Evolutionary conservation across 169 alveolate genomes (phyloP).

Genomic region (Babesia sp.): DNA sequence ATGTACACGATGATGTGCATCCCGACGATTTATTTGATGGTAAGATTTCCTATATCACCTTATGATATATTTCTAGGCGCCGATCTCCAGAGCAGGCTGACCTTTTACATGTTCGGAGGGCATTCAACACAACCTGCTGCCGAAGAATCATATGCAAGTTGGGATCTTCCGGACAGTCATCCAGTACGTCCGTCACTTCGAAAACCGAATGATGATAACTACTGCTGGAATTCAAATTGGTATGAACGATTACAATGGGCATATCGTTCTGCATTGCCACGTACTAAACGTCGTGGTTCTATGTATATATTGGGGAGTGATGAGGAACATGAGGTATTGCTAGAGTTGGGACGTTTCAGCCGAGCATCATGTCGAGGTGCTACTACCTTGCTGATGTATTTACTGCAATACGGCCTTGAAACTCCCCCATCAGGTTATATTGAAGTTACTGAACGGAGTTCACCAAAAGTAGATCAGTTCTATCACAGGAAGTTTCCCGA

Average conservation of each 20-base stretch:
- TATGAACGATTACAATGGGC: conserved; percentile 59
- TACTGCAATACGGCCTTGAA: conserved; percentile 22
- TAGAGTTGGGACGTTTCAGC: conserved; percentile 55
- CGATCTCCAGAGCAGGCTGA: conserved; percentile 3
- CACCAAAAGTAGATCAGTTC: conserved; percentile 31
- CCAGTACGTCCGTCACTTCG: conserved; percentile 32
- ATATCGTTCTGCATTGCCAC: conserved; percentile 34
- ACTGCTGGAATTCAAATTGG: conserved; percentile 54
- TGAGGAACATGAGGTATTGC: conserved; percentile 38
- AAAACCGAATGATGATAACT: conserved; percentile 32
- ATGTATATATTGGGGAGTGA: conserved; percentile 40
- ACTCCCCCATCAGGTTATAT: conserved; percentile 23
- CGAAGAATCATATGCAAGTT: conserved; percentile 28
- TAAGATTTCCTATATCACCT: not conserved
- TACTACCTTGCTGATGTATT: conserved; percentile 17
- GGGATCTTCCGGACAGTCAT: conserved; percentile 60
- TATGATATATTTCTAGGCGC: conserved; percentile 3
- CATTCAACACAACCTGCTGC: not conserved
- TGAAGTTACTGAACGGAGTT: conserved; percentile 6
- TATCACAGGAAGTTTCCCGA: conserved; percentile 45
- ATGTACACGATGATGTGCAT: conserved; percentile 27
- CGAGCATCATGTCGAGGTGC: conserved; percentile 24
- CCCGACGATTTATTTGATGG: conserved; percentile 39
- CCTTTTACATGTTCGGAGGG: conserved; percentile 28
- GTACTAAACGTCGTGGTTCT: not conserved